phyloP scores from a whole-genome alignment of 2,329 filamentous ascomycete species.

The Magnaporthiopsis incrustans region DNA sequence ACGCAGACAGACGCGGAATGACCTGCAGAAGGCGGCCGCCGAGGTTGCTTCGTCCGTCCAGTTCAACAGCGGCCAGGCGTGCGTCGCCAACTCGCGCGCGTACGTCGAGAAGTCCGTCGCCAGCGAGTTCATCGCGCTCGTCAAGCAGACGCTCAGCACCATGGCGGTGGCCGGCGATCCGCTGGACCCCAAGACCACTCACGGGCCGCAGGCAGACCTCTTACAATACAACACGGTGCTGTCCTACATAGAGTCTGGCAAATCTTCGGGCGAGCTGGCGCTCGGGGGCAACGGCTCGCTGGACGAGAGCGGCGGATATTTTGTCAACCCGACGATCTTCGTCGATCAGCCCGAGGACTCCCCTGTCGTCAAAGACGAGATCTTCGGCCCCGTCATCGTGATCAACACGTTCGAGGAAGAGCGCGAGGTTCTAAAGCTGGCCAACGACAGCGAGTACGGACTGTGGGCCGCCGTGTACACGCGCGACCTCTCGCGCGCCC shows the following conservation, averaged over 20 bases:
- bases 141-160: conserved; percentile 36
- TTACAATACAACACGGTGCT: conserved; percentile 32
- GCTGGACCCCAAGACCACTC: conserved; percentile 19
- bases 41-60: conserved; percentile 31
- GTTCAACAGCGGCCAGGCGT: conserved; percentile 38
- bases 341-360: conserved; percentile 25
- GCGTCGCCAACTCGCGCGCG: conserved; percentile 39
- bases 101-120: conserved; percentile 34
- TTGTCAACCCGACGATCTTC: conserved; percentile 33
- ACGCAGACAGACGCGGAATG: conserved; percentile 11
- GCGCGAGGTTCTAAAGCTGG: conserved; percentile 36
- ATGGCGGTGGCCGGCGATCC: conserved; percentile 29
- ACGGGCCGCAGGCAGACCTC: conserved; percentile 37
- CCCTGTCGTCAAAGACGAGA: conserved; percentile 39
- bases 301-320: conserved; percentile 20
- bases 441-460: conserved; percentile 47
- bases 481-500: conserved; percentile 31
- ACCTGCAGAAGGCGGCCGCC: conserved; percentile 48
- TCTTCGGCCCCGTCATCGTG: conserved; percentile 46
- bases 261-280: conserved; percentile 17
- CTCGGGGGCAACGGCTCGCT: conserved; percentile 18
- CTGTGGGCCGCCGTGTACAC: conserved; percentile 44
- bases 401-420: conserved; percentile 43
- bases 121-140: conserved; percentile 19
- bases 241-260: conserved; percentile 27